Conservation (phyloP, 208 protist species). For the Phytomonas sp. region DNA sequence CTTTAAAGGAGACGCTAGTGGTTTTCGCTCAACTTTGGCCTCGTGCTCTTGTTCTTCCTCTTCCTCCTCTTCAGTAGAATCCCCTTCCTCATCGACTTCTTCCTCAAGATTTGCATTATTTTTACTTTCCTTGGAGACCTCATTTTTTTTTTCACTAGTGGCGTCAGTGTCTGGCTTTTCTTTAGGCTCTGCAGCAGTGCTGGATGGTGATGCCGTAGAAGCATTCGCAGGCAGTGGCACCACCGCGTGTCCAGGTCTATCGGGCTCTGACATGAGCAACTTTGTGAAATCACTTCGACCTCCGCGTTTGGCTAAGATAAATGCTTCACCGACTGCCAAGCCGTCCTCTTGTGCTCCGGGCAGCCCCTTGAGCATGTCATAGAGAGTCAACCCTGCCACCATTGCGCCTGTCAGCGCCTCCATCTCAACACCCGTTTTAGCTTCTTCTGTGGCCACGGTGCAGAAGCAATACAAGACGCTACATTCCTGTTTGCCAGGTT, state of each 20-base stretch:
- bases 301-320: constrained; percentile 73
- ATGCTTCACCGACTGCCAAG: constrained; percentile 65
- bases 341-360: constrained; percentile 79
- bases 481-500: constrained; percentile 32
- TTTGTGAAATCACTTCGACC: constrained; percentile 77
- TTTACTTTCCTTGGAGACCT: neutral
- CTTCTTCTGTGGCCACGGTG: constrained; percentile 75
- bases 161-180: neutral
- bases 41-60: constrained; percentile 11
- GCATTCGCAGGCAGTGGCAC: neutral
- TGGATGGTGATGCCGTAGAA: neutral
- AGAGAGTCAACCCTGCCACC: constrained; percentile 82
- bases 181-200: neutral
- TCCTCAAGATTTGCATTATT: neutral
- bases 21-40: constrained; percentile 5
- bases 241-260: constrained; percentile 13
- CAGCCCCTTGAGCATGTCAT: constrained; percentile 79
- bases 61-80: constrained; percentile 9
- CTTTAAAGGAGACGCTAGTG: constrained; percentile 4
- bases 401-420: constrained; percentile 91
- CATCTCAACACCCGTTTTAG: constrained; percentile 93
- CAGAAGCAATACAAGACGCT: constrained; percentile 85
- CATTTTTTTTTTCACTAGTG: constrained; percentile 4
- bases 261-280: constrained; percentile 74
- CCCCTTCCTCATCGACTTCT: neutral